Evolutionary conservation across 2,329 filamentous ascomycete species (phyloP), one percentile per base, ranked within the genome.

Genomic region (Epicoccum nigrum): DNA sequence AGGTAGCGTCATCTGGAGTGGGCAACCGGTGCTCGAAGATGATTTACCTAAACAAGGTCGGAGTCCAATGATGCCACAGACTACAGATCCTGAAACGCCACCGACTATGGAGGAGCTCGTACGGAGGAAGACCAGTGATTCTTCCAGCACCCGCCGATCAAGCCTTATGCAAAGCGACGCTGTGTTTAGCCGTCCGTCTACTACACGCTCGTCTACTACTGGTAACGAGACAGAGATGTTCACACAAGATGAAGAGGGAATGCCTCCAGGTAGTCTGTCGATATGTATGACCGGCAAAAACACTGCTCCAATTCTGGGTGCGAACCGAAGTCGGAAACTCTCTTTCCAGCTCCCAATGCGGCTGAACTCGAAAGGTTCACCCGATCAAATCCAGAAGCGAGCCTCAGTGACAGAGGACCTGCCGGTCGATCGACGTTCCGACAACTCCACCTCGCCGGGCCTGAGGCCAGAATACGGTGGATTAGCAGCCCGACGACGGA

Each of bases 401-500:
- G 27, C 35, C 4, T 30, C 41, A 3, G 40, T 47, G 2, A 27
- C 33, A 5, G 44, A 50, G 19, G 50, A 52, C 16, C 19, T 41
- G 9, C 15, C 38, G 13, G 15, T 12, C 2, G 38, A 16, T 2
- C 41, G 25, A 12, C 15, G 31, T 6, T 15, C 16, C 2, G 25
- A 12, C 4, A 27, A 44, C n/a, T 7, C 6, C 16, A 21, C 17
- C 20, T 20, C 38, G 30, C 30, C 46, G 39, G 25, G 27, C 28
- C 19, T 37, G 11, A 11, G 37, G 21, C 6, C 51, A 8, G 60
- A 60, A 52, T 37, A 53, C 20, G 15, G 38, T 25, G 58, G 58
- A 12, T 45, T 70, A 11, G 64, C 65, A 48, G 64, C 64, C 17
- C 64, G 69, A 28, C 60, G 69, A 37, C 64, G 67, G 15, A 43